Evolutionary conservation across 805 yeast species (phyloP).

Genomic region (Zygosaccharomyces bisporus): DNA sequence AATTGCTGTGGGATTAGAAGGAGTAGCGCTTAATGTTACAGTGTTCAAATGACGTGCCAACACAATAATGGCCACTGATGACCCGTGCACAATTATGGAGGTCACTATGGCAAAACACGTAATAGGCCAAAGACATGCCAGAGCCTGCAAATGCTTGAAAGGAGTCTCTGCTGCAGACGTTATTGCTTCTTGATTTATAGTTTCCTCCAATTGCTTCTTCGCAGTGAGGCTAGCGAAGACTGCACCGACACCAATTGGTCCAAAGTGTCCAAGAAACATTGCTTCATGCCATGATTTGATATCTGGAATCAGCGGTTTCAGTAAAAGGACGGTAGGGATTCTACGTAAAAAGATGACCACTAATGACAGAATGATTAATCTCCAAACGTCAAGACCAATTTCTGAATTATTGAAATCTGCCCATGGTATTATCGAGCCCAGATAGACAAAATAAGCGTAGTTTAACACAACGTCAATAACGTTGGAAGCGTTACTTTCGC

Average conservation of each 20-base stretch:
- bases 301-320: constrained; percentile 81
- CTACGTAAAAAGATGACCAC: constrained; percentile 73
- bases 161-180: constrained; percentile 52
- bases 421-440: constrained; percentile 93
- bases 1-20: constrained; percentile 64
- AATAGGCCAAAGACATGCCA: constrained; percentile 76
- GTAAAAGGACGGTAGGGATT: constrained; percentile 71
- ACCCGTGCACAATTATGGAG: constrained; percentile 89
- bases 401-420: constrained; percentile 57
- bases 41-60: constrained; percentile 84
- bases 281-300: constrained; percentile 92
- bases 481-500: constrained; percentile 81
- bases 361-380: constrained; percentile 69
- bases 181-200: constrained; percentile 47
- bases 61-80: constrained; percentile 72
- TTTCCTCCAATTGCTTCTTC: constrained; percentile 61
- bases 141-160: constrained; percentile 52
- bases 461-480: constrained; percentile 83
- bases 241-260: constrained; percentile 97
- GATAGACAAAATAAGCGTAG: constrained; percentile 81
- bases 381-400: constrained; percentile 73
- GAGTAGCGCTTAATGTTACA: constrained; percentile 87
- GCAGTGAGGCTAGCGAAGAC: constrained; percentile 79
- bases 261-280: constrained; percentile 89
- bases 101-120: constrained; percentile 74